Evolutionary conservation across 106 monocot species (phyloP).

Genomic region (Triglochin maritima): DNA sequence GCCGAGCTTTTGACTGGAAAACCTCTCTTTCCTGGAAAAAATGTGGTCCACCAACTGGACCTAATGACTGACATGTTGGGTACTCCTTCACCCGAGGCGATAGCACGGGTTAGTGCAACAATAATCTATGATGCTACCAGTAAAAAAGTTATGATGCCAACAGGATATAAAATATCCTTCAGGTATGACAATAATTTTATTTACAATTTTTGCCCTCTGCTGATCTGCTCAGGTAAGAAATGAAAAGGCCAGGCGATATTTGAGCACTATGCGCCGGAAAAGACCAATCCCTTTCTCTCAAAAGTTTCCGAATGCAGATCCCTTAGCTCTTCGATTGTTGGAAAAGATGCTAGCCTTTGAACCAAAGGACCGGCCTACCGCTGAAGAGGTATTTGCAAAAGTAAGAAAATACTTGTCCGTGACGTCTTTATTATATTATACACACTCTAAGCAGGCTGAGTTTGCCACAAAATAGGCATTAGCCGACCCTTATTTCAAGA

Average conservation of each 20-base stretch:
- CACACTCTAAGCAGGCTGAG: constrained; percentile 22
- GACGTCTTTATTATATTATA: neutral
- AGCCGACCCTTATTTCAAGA: constrained; percentile 87
- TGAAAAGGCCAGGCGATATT: constrained; percentile 85
- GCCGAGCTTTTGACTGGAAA: constrained; percentile 78
- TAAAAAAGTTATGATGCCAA: no score
- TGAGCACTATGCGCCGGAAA: constrained; percentile 86
- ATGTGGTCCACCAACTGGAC: constrained; percentile 91
- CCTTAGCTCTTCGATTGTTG: constrained; percentile 70
- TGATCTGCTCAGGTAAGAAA: constrained; percentile 48
- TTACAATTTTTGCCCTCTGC: neutral
- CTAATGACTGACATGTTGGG: constrained; percentile 82
- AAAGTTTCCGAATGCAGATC: constrained; percentile 88
- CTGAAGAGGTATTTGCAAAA: constrained; percentile 63
- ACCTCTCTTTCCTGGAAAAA: constrained; percentile 91
- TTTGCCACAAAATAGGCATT: constrained; percentile 55
- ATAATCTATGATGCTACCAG: neutral
- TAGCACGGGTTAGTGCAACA: constrained; percentile 37
- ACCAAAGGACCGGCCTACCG: constrained; percentile 78
- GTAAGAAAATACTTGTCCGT: neutral
- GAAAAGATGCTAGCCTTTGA: constrained; percentile 90
- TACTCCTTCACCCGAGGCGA: constrained; percentile 65
- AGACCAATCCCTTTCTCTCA: constrained; percentile 57
- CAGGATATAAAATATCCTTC: no score
- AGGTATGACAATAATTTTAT: no score